Base-by-base conservation (phyloP, 345 rosid species). In the Salix suchowensis region DNA sequence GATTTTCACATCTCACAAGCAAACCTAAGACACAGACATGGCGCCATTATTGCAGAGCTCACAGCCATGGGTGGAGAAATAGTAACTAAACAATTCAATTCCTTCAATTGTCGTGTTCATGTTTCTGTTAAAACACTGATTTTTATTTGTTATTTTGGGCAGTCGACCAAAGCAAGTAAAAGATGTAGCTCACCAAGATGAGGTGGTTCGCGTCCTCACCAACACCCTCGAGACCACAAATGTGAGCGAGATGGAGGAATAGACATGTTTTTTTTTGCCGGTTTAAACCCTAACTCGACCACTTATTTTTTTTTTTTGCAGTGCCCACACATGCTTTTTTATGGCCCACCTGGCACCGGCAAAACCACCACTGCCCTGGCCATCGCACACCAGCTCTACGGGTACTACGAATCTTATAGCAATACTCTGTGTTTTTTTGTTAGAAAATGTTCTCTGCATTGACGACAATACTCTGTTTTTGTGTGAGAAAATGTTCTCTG, bases 251-350 rank as follows among this genome's bases (percentile, higher is more conserved):
- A 7, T 50, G 44, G 8, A 32, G 0, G 9, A 18, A 19, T 18
- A 50, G 18, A 6, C 4, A 13, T 44, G 5, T 14, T 2, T 24
- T 70, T 61, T 2, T 55, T 40, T 2, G 2, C 2, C 44, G n/a
- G 37, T 60, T 52, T 21, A 77, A 84, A 50, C 83, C 87, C 85
- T 87, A 82, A 67, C 48, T 67, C 37, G 12, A 26, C 15, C 10
- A 16, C 32, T n/a, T 37, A 60, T 32, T 48, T 65, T 32, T 48
- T 4, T 46, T 1, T 26, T 23, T 32, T 78, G 30, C 39, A 95
- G 99, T 93, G 97, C 68, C 97, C 99, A 1, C 98, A 96, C 80
- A 92, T 96, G 99, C 94, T 93, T 75, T 92, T 96, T 80, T 96
- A 93, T 73, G 99, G 98, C 32, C 99, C 99, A 0, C 97, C 97